Conservation (phyloP, 345 rosid genomes). For the Eucalyptus sideroxylon region DNA sequence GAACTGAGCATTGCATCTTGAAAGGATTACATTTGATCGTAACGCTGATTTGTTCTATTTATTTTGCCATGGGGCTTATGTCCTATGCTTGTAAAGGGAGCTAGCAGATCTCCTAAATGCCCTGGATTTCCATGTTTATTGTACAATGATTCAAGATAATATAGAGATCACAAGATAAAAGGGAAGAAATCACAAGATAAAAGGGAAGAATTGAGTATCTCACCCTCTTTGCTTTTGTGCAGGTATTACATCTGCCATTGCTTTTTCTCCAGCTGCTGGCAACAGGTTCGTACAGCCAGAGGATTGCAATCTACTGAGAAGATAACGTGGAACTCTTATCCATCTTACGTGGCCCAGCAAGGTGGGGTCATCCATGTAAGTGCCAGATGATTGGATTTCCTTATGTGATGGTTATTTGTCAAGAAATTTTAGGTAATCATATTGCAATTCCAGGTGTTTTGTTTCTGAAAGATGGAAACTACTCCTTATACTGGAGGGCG, state of each 20-base stretch:
- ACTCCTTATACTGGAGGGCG: no score
- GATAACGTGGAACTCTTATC: conserved; percentile 15
- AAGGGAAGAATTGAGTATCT: no score
- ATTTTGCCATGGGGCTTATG: not conserved
- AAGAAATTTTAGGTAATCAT: no score
- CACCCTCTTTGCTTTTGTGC: no score
- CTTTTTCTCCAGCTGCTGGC: conserved; percentile 8
- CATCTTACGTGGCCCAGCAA: no score
- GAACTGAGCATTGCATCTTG: not conserved
- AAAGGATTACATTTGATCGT: not conserved
- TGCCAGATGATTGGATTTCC: no score
- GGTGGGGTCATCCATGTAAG: no score
- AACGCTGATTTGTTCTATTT: not conserved
- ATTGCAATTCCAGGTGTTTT: no score
- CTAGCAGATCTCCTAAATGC: not conserved
- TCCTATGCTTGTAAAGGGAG: not conserved
- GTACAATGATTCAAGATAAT: not conserved
- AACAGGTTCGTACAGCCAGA: conserved; percentile 79
- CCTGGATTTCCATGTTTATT: not conserved
- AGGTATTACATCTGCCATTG: no score
- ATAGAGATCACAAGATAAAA: not conserved
- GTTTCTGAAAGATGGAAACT: no score
- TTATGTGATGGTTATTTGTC: no score
- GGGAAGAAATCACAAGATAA: not conserved
- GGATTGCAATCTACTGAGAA: conserved; percentile 79